These are phyloP conservation scores for Verticillium isaacii DNA, from an alignment of 2,329 filamentous ascomycete species.

Conservation along the genomic window DNA sequence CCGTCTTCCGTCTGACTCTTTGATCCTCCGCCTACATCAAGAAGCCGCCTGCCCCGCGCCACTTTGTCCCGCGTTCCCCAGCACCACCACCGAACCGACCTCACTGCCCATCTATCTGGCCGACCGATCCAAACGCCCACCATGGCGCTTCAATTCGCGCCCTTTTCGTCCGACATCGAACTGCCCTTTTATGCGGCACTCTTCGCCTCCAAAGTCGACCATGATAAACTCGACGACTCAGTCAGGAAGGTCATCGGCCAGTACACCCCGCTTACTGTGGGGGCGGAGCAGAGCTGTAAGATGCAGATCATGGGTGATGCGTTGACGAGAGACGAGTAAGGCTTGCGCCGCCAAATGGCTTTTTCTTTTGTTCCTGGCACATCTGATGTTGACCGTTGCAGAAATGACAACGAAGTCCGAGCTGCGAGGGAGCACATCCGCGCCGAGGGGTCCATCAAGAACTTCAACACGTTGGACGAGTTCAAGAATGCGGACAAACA, in stretches of 20 bases:
- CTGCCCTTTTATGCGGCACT: conserved; percentile 90
- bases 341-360: not conserved
- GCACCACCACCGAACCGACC: not conserved
- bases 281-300: conserved; percentile 72
- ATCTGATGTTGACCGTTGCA: conserved; percentile 13
- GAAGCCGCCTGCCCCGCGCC: not conserved
- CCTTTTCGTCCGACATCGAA: conserved; percentile 92
- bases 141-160: conserved; percentile 62
- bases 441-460: conserved; percentile 90
- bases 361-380: not conserved
- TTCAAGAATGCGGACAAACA: conserved; percentile 81
- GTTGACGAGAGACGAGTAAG: conserved; percentile 77
- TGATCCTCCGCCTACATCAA: not conserved
- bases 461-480: conserved; percentile 93
- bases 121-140: not conserved
- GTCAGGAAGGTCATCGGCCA: conserved; percentile 80
- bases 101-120: not conserved
- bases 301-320: conserved; percentile 90
- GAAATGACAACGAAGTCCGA: conserved; percentile 37
- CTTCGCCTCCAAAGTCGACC: conserved; percentile 90
- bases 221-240: conserved; percentile 95
- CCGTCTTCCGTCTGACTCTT: not conserved
- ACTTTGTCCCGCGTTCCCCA: not conserved
- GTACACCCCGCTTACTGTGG: conserved; percentile 77
- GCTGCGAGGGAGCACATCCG: conserved; percentile 68